phyloP scores from a whole-genome alignment of 441 rosid genomes.

The Pelargonium fulgidum region DNA sequence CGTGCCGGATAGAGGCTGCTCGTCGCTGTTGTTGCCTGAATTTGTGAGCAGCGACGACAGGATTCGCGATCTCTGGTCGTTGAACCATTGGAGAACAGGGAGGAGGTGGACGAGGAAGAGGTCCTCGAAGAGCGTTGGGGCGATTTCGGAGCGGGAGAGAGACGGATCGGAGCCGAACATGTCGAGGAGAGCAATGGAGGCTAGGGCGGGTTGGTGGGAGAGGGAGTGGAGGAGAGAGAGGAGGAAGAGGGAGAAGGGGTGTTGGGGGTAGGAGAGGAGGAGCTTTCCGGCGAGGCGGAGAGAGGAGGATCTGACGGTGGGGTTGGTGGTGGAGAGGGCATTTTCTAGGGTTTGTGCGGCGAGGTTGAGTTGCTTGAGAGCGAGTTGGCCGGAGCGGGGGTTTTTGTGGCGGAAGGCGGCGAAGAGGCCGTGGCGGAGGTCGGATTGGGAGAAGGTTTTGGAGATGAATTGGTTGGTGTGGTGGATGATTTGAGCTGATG shows the following conservation, averaged over 20 bases:
- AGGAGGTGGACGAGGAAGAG: conserved; percentile 47
- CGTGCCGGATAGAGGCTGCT: conserved; percentile 21
- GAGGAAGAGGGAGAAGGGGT: conserved; percentile 40
- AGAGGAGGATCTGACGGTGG: conserved; percentile 33
- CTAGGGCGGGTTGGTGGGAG: conserved; percentile 31
- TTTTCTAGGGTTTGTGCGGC: conserved; percentile 46
- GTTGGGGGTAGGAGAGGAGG: conserved; percentile 35
- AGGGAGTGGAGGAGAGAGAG: conserved; percentile 42
- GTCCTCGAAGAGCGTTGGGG: conserved; percentile 41
- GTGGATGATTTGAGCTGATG: conserved; percentile 18
- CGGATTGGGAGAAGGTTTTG: conserved; percentile 17
- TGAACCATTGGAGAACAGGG: conserved; percentile 43
- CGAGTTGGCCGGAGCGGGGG: conserved; percentile 20
- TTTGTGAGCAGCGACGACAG: conserved; percentile 22
- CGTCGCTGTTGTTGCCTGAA: conserved; percentile 18
- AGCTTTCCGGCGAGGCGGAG: conserved; percentile 45
- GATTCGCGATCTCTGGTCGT: conserved; percentile 36
- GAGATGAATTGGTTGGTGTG: conserved; percentile 17
- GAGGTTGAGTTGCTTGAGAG: conserved; percentile 31
- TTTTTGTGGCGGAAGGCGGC: conserved; percentile 28
- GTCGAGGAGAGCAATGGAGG: conserved; percentile 34
- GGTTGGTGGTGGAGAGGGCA: conserved; percentile 30
- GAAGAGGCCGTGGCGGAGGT: conserved; percentile 31
- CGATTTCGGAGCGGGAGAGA: conserved; percentile 43
- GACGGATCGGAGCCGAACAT: conserved; percentile 43